These are phyloP conservation scores for Henckelia pumila DNA, from an alignment of 257 asterid genomes.

Conservation along the genomic window DNA sequence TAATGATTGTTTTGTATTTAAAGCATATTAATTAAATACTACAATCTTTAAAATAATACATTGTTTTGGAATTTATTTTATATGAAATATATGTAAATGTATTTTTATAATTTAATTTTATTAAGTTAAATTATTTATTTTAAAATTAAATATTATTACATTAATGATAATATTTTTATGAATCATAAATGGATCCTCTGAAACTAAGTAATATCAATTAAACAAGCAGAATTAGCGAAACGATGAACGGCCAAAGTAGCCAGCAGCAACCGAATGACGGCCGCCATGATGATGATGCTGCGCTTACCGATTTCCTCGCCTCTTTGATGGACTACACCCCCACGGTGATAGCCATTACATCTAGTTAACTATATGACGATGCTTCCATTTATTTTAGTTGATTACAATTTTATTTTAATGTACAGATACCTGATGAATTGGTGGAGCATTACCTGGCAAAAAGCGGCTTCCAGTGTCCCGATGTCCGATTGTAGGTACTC, in stretches of 20 bases:
- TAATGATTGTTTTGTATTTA: no score
- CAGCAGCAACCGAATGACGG: slow-evolving; percentile 63
- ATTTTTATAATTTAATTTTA: no score
- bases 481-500: slow-evolving; percentile 86
- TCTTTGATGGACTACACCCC: slow-evolving; percentile 95
- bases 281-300: slow-evolving; percentile 83
- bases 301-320: slow-evolving; percentile 81
- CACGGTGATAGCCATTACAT: slow-evolving; percentile 44
- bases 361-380: not conserved
- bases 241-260: slow-evolving; percentile 61
- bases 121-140: no score
- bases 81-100: no score
- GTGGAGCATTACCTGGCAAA: slow-evolving; percentile 95
- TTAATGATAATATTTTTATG: no score
- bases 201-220: no score
- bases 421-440: slow-evolving; percentile 93
- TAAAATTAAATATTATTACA: no score
- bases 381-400: not conserved
- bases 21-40: no score
- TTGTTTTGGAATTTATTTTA: no score
- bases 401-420: slow-evolving; percentile 9
- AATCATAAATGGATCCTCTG: no score
- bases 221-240: not conserved
- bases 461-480: slow-evolving; percentile 96
- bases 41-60: no score